Base-by-base conservation (phyloP, 164 flowering plant genomes). In the Sextonia rubra region DNA sequence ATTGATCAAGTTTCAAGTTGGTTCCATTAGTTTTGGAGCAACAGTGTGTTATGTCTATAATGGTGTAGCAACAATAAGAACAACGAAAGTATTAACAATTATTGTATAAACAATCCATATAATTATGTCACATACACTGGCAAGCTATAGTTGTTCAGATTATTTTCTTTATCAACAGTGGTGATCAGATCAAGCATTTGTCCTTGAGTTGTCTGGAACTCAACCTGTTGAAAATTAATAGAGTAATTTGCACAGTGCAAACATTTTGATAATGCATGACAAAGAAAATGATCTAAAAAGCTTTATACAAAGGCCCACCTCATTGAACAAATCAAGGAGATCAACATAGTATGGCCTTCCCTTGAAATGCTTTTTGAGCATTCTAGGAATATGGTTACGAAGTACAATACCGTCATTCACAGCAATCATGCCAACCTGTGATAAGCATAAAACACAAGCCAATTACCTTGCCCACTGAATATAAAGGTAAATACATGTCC, bases 111-210 rank as follows among this genome's bases (percentile, higher is more conserved):
- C 44, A 37, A 37, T 37, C 44, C 44, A 37, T 26, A 12, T 49
- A 64, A 26, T 6, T 63, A 64, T 37, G 26, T 32, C 47, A 84
- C 97, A 90, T 78, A 94, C 99, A 87, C 80, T 68, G 91, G 71
- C 81, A 91, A 71, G 29, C 87, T 81, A 80, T 95, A 95, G 70
- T 90, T 90, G 9, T 93, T 82, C 56, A 95, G 79, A 81, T 95
- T 97, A 80, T 91, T 87, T 74, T 87, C 91, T 79, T 97, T 97
- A 78, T 86, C 95, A 68, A 87, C 77, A 0, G 99, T 91, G 20
- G 99, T 92, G 58, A 93, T 95, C 80, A 91, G 80, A 88, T 93
- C 99, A 70, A 95, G 85, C 99, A 92, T 93, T 82, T 95, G 97
- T 66, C 99, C 99, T 8, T 83, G 86, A 61, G 98, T 87, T 64